phyloP scores from a whole-genome alignment of 768 basidiomycete species.

The Boletus pseudopeckii region DNA sequence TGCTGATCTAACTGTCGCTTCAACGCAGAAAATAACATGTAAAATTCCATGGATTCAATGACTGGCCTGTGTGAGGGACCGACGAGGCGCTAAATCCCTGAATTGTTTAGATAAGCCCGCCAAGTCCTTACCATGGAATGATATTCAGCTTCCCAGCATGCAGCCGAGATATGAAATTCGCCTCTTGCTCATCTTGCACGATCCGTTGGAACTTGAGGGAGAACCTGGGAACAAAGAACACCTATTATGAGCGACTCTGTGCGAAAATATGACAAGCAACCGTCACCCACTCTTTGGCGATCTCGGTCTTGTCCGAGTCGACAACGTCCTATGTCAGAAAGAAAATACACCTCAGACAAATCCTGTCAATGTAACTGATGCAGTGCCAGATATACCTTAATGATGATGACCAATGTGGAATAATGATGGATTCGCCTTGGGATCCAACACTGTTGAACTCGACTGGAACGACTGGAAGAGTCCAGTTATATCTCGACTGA shows the following conservation, averaged over 20 bases:
- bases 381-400: slow-evolving; percentile 41
- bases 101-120: no score
- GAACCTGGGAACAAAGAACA: slow-evolving; percentile 36
- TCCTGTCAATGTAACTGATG: not conserved
- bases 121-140: slow-evolving; percentile 46
- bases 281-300: slow-evolving; percentile 49
- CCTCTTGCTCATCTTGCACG: slow-evolving; percentile 57
- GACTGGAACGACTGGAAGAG: slow-evolving; percentile 63
- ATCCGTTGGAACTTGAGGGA: slow-evolving; percentile 56
- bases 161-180: slow-evolving; percentile 60
- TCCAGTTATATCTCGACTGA: slow-evolving; percentile 56
- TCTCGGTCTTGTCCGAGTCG: slow-evolving; percentile 57
- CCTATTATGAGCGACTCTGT: not conserved
- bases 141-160: slow-evolving; percentile 55
- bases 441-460: slow-evolving; percentile 56
- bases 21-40: slow-evolving; percentile 47
- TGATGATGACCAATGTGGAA: slow-evolving; percentile 61
- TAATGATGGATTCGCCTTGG: slow-evolving; percentile 52
- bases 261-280: not conserved
- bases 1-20: slow-evolving; percentile 49
- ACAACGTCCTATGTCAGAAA: slow-evolving; percentile 52
- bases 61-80: slow-evolving; percentile 38
- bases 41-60: slow-evolving; percentile 60
- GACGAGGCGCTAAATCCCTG: not conserved
- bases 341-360: not conserved